These are phyloP conservation scores for Puya raimondii DNA, from an alignment of 176 grass and related monocot genomes.

Conservation along the genomic window DNA sequence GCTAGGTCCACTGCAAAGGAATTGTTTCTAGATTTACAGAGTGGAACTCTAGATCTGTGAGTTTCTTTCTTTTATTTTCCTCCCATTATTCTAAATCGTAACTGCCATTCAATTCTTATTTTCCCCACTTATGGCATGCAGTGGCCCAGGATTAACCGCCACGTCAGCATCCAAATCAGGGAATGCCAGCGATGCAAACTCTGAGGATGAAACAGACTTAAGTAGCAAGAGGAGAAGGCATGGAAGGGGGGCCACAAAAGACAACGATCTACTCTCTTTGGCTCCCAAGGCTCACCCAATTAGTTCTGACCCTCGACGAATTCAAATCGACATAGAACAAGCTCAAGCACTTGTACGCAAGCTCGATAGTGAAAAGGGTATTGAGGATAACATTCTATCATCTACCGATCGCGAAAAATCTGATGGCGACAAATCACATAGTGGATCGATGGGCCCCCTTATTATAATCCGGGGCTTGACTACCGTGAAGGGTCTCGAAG, in stretches of 20 bases:
- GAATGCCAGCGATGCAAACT: conserved; percentile 68
- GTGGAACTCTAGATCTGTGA: conserved; percentile 90
- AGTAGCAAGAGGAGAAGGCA: conserved; percentile 70
- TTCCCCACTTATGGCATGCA: conserved; percentile 24
- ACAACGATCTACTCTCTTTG: conserved; percentile 44
- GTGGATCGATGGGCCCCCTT: conserved; percentile 96
- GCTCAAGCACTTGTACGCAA: conserved; percentile 55
- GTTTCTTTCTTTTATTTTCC: conserved; percentile 1
- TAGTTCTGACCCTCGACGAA: conserved; percentile 56
- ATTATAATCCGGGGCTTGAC: conserved; percentile 87
- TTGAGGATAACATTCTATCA: conserved; percentile 64
- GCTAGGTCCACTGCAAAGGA: conserved; percentile 50
- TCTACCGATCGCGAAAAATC: conserved; percentile 54
- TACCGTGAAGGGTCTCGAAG: conserved; percentile 95
- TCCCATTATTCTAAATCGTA: not conserved
- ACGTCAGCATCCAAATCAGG: conserved; percentile 35
- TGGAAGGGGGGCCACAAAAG: conserved; percentile 53
- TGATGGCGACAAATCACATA: conserved; percentile 73
- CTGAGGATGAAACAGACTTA: conserved; percentile 77
- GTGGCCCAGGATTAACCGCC: conserved; percentile 61
- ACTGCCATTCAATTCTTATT: conserved; percentile 36
- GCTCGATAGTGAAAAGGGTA: conserved; percentile 88
- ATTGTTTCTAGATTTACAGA: conserved; percentile 91
- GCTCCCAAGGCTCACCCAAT: conserved; percentile 72
- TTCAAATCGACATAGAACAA: conserved; percentile 77